A percentile compares a stretch with the other conserved stretches of the same genome.
Conservation (phyloP, 1,139 yeast genomes). For the Yamadazyma trypodendri region DNA sequence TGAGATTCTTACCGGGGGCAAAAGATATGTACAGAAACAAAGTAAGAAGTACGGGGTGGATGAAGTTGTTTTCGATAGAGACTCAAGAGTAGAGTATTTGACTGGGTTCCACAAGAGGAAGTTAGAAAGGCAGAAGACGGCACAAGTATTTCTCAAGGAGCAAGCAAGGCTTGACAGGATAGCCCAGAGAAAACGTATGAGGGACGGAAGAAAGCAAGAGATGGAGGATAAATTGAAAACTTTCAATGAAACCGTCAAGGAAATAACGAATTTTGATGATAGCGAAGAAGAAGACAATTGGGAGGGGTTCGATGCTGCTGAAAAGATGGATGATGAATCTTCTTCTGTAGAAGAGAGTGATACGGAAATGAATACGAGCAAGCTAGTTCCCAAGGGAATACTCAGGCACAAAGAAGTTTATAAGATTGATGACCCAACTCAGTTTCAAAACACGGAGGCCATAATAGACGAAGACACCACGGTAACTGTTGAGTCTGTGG, state of each 20-base stretch:
- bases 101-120: conserved; percentile 97
- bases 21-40: conserved; percentile 68
- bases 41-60: conserved; percentile 66
- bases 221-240: conserved; percentile 61
- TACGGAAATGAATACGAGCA: not conserved
- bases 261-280: conserved; percentile 31
- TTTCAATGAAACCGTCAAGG: conserved; percentile 55
- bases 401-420: conserved; percentile 45
- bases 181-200: conserved; percentile 69
- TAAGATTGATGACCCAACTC: conserved; percentile 36
- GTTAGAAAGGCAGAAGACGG: conserved; percentile 81
- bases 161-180: conserved; percentile 69
- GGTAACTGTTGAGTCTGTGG: conserved; percentile 59
- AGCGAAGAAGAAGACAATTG: conserved; percentile 41
- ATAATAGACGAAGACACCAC: conserved; percentile 54
- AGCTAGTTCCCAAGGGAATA: conserved; percentile 32
- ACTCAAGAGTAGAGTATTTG: conserved; percentile 70
- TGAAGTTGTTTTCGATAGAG: conserved; percentile 80
- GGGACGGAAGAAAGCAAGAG: conserved; percentile 69
- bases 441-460: conserved; percentile 44
- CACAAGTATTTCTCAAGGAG: conserved; percentile 71
- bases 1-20: conserved; percentile 86
- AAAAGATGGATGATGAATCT: conserved; percentile 16
- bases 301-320: conserved; percentile 35
- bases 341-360: conserved; percentile 21